A percentile compares a stretch with the other conserved stretches of the same genome.
These are phyloP conservation scores for Flaveria sonorensis DNA, from an alignment of 129 eudicot species.

Conservation along the genomic window DNA sequence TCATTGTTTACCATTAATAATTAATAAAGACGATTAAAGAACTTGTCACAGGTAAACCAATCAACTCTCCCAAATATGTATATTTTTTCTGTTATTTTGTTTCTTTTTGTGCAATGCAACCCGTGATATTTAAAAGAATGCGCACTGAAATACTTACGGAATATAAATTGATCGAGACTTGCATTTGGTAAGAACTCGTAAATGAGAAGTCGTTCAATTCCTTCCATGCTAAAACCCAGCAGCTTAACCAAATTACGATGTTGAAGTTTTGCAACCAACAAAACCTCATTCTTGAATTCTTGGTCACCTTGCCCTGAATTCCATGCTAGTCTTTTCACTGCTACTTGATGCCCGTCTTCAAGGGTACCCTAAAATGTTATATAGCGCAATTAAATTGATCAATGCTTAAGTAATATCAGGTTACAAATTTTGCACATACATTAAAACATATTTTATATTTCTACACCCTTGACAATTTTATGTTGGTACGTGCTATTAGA, in stretches of 20 bases:
- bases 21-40: no score
- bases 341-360: background rate
- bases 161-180: slow-evolving; percentile 13
- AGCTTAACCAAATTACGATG: slow-evolving; percentile 6
- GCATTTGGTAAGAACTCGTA: slow-evolving; percentile 2
- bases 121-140: background rate
- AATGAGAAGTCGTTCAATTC: slow-evolving; percentile 5
- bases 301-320: background rate
- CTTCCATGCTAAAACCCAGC: background rate
- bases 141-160: background rate
- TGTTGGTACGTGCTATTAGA: background rate
- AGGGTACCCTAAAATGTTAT: background rate
- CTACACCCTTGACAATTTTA: background rate
- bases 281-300: slow-evolving; percentile 2
- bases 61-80: no score
- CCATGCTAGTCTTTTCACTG: background rate
- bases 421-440: background rate
- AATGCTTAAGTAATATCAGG: background rate
- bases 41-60: no score
- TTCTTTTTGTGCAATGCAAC: background rate
- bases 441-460: background rate
- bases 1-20: no score
- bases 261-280: background rate
- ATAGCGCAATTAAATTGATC: background rate
- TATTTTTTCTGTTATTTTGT: background rate